These are phyloP conservation scores for Mycena latifolia DNA, from an alignment of 768 basidiomycete genomes.

Conservation along the genomic window DNA sequence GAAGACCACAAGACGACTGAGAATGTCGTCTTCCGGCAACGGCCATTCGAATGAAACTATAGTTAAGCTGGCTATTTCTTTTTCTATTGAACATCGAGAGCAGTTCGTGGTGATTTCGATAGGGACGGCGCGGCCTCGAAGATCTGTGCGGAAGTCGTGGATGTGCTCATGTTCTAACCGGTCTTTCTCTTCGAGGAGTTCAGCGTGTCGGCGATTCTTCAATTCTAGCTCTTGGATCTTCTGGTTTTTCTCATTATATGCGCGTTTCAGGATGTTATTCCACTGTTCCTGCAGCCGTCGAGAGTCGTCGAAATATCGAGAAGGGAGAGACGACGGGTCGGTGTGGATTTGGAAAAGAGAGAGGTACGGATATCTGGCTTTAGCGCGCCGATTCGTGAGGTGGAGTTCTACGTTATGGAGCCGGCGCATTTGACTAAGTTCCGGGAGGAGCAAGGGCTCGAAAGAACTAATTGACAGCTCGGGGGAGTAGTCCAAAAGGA, in stretches of 20 bases:
- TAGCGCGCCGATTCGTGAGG: conserved; percentile 43
- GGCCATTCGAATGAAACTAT: conserved; percentile 63
- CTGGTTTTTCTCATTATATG: conserved; percentile 29
- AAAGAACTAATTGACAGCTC: conserved; percentile 54
- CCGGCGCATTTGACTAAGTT: conserved; percentile 41
- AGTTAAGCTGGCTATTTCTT: conserved; percentile 29
- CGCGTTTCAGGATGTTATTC: conserved; percentile 43
- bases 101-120: too few species aligned
- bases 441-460: conserved; percentile 56
- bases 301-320: too few species aligned
- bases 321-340: conserved; percentile 39
- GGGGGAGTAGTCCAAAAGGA: conserved; percentile 59
- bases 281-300: too few species aligned
- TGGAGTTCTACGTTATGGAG: conserved; percentile 46
- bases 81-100: neutral
- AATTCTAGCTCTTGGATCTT: conserved; percentile 46
- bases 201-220: conserved; percentile 37
- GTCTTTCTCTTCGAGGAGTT: conserved; percentile 24
- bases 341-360: conserved; percentile 48
- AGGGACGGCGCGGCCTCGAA: too few species aligned
- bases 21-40: conserved; percentile 43
- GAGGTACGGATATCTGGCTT: conserved; percentile 20
- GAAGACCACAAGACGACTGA: conserved; percentile 51
- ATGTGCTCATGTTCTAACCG: too few species aligned
- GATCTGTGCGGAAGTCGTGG: too few species aligned